Conservation (phyloP, 1,284 basidiomycete genomes). For the Thelephora terrestris region DNA sequence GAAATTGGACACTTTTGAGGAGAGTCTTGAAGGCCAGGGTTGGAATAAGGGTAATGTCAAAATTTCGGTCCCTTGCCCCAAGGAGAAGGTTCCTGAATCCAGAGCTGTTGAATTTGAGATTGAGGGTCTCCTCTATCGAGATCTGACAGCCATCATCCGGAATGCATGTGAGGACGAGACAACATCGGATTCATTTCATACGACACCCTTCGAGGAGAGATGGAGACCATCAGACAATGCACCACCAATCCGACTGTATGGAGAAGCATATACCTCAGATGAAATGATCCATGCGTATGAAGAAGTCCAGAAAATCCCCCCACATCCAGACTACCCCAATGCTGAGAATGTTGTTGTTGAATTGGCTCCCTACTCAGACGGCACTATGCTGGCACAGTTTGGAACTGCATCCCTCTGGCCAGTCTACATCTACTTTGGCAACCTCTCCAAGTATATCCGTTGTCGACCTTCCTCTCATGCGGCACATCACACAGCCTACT, state of each 20-base stretch:
- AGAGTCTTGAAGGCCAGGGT: conserved; percentile 8
- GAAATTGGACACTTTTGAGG: conserved; percentile 8
- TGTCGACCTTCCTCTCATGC: conserved; percentile 16
- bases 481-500: conserved; percentile 22
- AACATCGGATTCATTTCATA: too few relatives aligned
- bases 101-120: conserved; percentile 17
- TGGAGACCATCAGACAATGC: conserved; percentile 10
- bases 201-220: too few relatives aligned
- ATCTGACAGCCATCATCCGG: too few relatives aligned
- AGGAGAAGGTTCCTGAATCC: conserved; percentile 11
- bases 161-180: too few relatives aligned
- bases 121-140: conserved; percentile 13
- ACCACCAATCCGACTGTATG: conserved; percentile 19
- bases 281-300: neutral
- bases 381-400: conserved; percentile 22
- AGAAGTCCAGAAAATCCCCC: too few relatives aligned
- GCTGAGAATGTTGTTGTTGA: neutral
- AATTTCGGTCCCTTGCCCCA: conserved; percentile 15
- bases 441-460: too few relatives aligned
- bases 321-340: too few relatives aligned
- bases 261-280: conserved; percentile 11
- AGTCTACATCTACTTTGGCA: conserved; percentile 23
- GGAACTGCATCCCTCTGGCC: conserved; percentile 24
- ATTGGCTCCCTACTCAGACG: conserved; percentile 15
- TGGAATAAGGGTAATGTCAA: conserved; percentile 18